phyloP scores from a whole-genome alignment of 2,329 filamentous ascomycete species.

The Chaetomium strumarium region DNA sequence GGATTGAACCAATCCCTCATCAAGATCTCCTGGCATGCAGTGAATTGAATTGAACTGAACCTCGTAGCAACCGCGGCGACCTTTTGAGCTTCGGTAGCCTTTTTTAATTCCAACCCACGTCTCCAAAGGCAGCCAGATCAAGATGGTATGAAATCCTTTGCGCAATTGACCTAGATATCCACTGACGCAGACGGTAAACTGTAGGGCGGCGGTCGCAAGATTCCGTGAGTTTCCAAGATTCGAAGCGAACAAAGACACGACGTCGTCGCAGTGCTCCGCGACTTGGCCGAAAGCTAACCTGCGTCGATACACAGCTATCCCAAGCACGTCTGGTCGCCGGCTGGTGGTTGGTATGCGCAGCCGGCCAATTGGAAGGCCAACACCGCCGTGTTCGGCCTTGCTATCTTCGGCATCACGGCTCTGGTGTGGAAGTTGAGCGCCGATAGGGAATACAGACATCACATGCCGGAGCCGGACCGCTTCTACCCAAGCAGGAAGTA shows the following conservation, averaged over 20 bases:
- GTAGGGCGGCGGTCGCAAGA: constrained; percentile 68
- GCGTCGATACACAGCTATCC: constrained; percentile 61
- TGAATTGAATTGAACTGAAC: background rate
- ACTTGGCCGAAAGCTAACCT: background rate
- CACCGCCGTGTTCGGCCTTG: constrained; percentile 46
- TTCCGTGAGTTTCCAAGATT: constrained; percentile 43
- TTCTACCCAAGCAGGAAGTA: constrained; percentile 87
- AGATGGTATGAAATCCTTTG: constrained; percentile 46
- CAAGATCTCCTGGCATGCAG: too few relatives aligned
- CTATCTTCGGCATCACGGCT: constrained; percentile 56
- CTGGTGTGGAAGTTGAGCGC: constrained; percentile 67
- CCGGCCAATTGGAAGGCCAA: constrained; percentile 93
- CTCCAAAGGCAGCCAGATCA: constrained; percentile 27
- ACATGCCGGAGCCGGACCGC: constrained; percentile 70
- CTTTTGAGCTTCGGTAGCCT: background rate
- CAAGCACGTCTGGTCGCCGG: constrained; percentile 98
- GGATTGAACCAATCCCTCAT: too few relatives aligned
- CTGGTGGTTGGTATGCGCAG: constrained; percentile 96
- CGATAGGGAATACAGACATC: constrained; percentile 64
- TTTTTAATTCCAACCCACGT: constrained; percentile 2
- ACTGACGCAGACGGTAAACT: constrained; percentile 35
- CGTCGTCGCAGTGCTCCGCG: background rate
- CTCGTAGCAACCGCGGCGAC: background rate
- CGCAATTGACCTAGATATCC: background rate
- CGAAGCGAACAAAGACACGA: background rate